Evolutionary conservation across 768 basidiomycete genomes (phyloP), one percentile per base, ranked within the genome.

Genomic region (Naganishia vishniacii): DNA sequence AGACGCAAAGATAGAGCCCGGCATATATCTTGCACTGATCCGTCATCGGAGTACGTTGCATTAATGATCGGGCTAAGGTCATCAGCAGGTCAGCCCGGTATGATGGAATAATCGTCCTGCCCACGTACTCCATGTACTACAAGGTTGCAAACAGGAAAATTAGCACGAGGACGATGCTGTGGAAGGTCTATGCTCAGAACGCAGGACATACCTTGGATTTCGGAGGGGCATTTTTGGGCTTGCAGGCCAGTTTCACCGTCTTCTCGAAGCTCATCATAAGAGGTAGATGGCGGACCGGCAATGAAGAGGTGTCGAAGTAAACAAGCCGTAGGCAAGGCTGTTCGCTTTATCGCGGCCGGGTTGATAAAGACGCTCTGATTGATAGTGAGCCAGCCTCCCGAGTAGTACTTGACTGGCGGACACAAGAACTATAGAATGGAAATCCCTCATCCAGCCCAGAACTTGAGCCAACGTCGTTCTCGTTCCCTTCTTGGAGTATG

Each of bases 1-100:
- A 99, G 83, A 46, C 90, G 83, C 18, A 88, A 85, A 2, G 87
- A 81, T 41, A 99, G 82, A 12, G 92, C 88, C 74, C 86, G 88
- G 80, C 90, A 90, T 68, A 98, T 89, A 77, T 98, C 94, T 70
- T 88, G 85, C 8, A 98, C 83, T 46, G 91, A 85, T 28, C 93
- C 92, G 72, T 97, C 94, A 64, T 94, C 89, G 18, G 88, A 87
- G 85, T 90, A 97, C n/a, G 94, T 97, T 31, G 91, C 91, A 60
- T 91, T 87, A 69, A 99, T 87, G 77, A 99, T 91, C 25, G 89
- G 86, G 80, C 76, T 76, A 44, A 9, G 25, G 32, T n/a, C 23
- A 41, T 32, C 23, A 29, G 42, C 15, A 18, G 58, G 12, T 26
- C 42, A 47, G 11, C 11, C n/a, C 9, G 31, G 26, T 49, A n/a